Conservation (phyloP, 2,329 filamentous ascomycete species). For the Cladosporium sp. region DNA sequence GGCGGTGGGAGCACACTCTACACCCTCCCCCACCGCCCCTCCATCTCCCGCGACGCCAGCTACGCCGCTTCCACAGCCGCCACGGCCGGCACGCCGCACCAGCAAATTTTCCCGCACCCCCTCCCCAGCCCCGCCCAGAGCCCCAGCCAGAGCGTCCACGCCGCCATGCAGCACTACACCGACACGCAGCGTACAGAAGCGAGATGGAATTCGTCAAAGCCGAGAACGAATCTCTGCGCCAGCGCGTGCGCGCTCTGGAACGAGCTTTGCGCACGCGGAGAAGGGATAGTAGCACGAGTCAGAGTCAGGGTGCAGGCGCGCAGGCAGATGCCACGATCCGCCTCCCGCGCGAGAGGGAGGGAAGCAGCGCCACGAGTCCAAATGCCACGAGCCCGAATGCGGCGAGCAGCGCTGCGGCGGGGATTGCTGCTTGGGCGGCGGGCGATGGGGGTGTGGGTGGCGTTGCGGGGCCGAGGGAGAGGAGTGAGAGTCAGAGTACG, state of each 20-base stretch:
- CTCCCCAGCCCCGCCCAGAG: constrained; percentile 21
- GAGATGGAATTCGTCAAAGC: constrained; percentile 48
- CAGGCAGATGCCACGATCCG: constrained; percentile 23
- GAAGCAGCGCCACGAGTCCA: background rate
- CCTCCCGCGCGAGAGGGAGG: background rate
- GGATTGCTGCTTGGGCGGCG: constrained; percentile 28
- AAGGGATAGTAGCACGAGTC: constrained; percentile 23
- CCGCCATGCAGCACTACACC: constrained; percentile 28
- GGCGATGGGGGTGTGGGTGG: constrained; percentile 27
- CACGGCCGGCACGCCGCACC: constrained; percentile 21
- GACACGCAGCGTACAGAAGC: constrained; percentile 41
- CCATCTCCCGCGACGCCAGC: constrained; percentile 29
- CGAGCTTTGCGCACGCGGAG: constrained; percentile 35
- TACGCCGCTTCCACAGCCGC: constrained; percentile 26
- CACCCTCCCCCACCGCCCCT: constrained; percentile 31
- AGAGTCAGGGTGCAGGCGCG: background rate
- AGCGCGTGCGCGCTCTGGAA: constrained; percentile 46
- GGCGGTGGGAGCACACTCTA: constrained; percentile 15
- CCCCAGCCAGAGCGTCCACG: constrained; percentile 18
- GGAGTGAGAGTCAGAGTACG: constrained; percentile 35
- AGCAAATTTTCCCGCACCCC: constrained; percentile 17
- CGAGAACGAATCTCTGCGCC: constrained; percentile 46
- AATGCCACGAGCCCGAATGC: constrained; percentile 1
- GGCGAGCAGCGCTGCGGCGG: constrained; percentile 13
- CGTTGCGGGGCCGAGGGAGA: constrained; percentile 32